Base-by-base conservation (phyloP, 2,329 filamentous ascomycete species). In the Cordyceps farinosa region DNA sequence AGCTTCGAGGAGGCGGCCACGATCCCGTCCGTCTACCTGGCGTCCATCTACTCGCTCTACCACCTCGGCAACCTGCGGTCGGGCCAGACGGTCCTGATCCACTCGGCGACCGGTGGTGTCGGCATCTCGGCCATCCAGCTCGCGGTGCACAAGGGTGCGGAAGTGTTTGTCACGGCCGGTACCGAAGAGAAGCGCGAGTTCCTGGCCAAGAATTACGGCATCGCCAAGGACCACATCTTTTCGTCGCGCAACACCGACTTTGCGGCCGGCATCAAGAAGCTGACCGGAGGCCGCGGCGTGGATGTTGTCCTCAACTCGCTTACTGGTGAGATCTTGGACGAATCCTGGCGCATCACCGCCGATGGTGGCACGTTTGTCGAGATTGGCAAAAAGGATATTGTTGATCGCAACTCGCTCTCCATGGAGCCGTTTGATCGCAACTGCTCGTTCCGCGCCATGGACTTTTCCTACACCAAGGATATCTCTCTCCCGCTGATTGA, bases 361-460 rank as follows among this genome's bases (percentile, higher is more conserved):
- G 62, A 68, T 0, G 73, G 72, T 59, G 78, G 78, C 5, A 68
- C 70, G 0, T 63, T 71, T n/a, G 63, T 70, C 29, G 68, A 71
- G 36, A 70, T 78, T 51, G 74, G 73, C 5, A 74, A 73, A 56
- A 67, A 66, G n/a, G 74, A 77, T 50, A 71, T 76, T 3, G 30
- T 68, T 9, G 62, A 70, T 15, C 66, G 68, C 5, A 68, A 68
- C 13, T 54, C 56, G 4, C 60, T 69, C 10, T 52, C 63, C 0
- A 79, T 79, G 76, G 61, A 69, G 1, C 73, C 72, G 0, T 79
- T 80, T 54, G 70, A 71, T 3, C 59, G 64, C 17, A 70, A 70
- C 32, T 70, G 75, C 15, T 74, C 72, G 1, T 81, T 80, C 65
- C 63, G 64, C 11, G 54, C 54, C 10, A 56, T 56, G 1, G 67